Percentiles rank a stretch among this genome's conserved stretches.
Evolutionary conservation across 2,329 filamentous ascomycete genomes (phyloP).

Genomic region (Aspergillus brunneoviolaceus): DNA sequence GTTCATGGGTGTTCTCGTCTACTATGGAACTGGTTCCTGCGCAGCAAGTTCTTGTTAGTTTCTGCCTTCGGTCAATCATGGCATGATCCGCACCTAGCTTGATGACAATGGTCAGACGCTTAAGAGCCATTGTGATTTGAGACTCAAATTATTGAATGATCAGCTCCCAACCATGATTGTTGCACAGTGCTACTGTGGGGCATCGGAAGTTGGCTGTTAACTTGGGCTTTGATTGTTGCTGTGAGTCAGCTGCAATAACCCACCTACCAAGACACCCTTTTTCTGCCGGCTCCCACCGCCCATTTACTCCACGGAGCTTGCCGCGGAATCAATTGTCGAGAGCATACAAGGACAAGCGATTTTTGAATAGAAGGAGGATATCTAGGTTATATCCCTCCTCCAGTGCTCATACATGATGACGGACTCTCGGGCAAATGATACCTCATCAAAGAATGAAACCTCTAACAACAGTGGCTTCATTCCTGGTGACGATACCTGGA

Average conservation of each 20-base stretch:
- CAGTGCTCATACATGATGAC: conserved; percentile 21
- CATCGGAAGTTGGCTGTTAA: background rate
- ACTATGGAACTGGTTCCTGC: conserved; percentile 98
- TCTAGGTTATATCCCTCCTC: background rate
- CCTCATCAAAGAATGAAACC: conserved; percentile 20
- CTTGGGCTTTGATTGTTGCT: background rate
- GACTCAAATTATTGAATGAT: background rate
- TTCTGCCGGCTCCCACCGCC: background rate
- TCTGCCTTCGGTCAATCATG: conserved; percentile 6
- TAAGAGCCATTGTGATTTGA: conserved; percentile 23
- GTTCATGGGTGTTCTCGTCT: conserved; percentile 91
- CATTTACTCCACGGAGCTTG: background rate
- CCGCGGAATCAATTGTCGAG: conserved; percentile 16
- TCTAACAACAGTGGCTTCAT: conserved; percentile 38
- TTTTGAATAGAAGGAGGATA: background rate
- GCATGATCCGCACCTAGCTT: conserved; percentile 39
- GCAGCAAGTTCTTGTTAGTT: conserved; percentile 19
- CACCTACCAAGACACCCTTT: background rate
- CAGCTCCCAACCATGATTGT: background rate
- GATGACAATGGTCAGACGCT: conserved; percentile 39
- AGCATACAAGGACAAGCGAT: background rate
- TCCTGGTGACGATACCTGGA: conserved; percentile 43
- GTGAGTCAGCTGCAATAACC: background rate
- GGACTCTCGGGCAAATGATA: conserved; percentile 26
- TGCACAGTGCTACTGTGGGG: background rate